These are phyloP conservation scores for Anisodus tanguticus DNA, from an alignment of 257 asterid genomes.

Conservation along the genomic window DNA sequence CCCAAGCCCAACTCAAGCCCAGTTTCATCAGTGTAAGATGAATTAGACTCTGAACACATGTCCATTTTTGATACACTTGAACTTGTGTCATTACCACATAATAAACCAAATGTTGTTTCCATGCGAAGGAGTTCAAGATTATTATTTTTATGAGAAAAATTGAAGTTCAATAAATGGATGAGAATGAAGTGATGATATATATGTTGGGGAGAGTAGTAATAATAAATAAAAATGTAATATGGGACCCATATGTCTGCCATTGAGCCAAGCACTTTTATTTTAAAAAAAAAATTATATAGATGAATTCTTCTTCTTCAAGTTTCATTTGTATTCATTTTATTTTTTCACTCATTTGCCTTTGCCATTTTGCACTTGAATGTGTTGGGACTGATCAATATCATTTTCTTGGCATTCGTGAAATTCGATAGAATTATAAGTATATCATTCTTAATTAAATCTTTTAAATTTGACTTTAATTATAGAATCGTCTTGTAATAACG, in stretches of 20 bases:
- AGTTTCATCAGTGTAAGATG: slow-evolving; percentile 41
- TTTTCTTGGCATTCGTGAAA: too few species aligned
- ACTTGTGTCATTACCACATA: slow-evolving; percentile 33
- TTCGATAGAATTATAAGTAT: too few species aligned
- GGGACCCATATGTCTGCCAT: slow-evolving; percentile 76
- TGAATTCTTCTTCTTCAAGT: slow-evolving; percentile 43
- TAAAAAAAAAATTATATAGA: not conserved
- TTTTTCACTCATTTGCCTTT: too few species aligned
- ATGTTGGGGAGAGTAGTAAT: not conserved
- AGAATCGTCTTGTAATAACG: too few species aligned
- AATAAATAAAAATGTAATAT: not conserved
- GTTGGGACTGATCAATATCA: too few species aligned
- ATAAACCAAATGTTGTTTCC: slow-evolving; percentile 61
- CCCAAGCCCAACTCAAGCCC: slow-evolving; percentile 76
- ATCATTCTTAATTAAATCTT: too few species aligned
- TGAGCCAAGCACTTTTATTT: slow-evolving; percentile 55
- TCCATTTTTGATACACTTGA: slow-evolving; percentile 33
- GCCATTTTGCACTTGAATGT: too few species aligned
- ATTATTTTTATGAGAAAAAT: not conserved
- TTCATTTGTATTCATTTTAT: not conserved
- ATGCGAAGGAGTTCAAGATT: slow-evolving; percentile 33
- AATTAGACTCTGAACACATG: slow-evolving; percentile 37
- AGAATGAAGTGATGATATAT: slow-evolving; percentile 19
- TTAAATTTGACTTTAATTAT: too few species aligned
- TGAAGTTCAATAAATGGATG: not conserved